Evolutionary conservation across 1,139 yeast species (phyloP).

Genomic region (Geotrichum klebahnii): DNA sequence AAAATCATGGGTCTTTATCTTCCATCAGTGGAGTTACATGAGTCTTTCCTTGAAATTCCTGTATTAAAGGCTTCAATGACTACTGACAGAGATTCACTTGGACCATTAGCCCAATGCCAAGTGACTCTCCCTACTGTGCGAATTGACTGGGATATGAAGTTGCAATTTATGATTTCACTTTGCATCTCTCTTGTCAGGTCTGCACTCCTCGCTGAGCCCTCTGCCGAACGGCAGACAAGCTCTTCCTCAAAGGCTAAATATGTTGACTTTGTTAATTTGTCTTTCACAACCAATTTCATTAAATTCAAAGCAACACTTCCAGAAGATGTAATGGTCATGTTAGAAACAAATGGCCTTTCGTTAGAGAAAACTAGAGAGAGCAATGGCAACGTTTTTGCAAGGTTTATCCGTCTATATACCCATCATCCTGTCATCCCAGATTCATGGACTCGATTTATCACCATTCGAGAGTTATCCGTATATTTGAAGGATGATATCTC

Average conservation of each 20-base stretch:
- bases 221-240: background rate
- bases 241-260: background rate
- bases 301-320: constrained; percentile 51
- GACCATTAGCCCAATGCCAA: constrained; percentile 26
- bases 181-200: constrained; percentile 27
- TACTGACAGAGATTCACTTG: constrained; percentile 24
- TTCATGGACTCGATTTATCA: constrained; percentile 43
- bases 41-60: constrained; percentile 33
- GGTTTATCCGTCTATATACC: constrained; percentile 49
- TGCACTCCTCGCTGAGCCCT: constrained; percentile 22
- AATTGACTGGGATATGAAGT: constrained; percentile 33
- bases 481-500: constrained; percentile 24
- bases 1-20: constrained; percentile 31
- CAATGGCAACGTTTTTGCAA: constrained; percentile 38
- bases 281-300: constrained; percentile 41
- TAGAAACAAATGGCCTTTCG: constrained; percentile 47
- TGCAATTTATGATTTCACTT: constrained; percentile 30
- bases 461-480: constrained; percentile 32
- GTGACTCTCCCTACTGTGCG: constrained; percentile 31
- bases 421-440: constrained; percentile 51
- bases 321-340: constrained; percentile 48
- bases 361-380: constrained; percentile 37
- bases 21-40: constrained; percentile 19
- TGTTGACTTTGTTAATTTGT: constrained; percentile 37
- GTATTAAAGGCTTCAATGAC: constrained; percentile 26